Base-by-base conservation (phyloP, 148 eudicot species). In the Spergularia marina region DNA sequence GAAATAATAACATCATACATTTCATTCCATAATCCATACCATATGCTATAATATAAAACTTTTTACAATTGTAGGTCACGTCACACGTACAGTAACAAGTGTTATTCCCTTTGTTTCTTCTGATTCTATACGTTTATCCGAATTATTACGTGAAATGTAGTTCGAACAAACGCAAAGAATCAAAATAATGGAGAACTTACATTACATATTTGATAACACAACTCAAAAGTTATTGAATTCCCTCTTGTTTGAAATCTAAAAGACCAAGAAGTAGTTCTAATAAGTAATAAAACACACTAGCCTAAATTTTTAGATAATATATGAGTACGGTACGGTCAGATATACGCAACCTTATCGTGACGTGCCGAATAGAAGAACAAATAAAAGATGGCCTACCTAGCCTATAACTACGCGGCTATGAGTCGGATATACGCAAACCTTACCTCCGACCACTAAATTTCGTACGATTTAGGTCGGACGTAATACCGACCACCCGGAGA, bases 381-480 rank as follows among this genome's bases (percentile, higher is more conserved):
- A 30, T 30, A 30, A 30, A 30, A 30, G 49, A 44, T 44, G 10
- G 49, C 49, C 49, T 44, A 6, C 49, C 49, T 44, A 44, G 36
- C 36, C 36, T 30, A 30, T 30, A 62, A 18, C 14, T 59, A 59
- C 10, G 1, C 3, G 41, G 6, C 2, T 12, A 20, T 3, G 56
- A 21, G 34, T 55, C 40, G 41, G 78, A 55, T 58, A 58, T 68
- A 76, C 67, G 58, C 73, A 57, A 30, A 58, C 13, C 47, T 76
- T 41, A 68, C 49, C 25, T 62, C 39, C 12, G 9, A 2, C 12
- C 52, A 20, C 73, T 77, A 82, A 21, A 70, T 73, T 49, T 81
- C 87, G 74, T 81, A 84, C 23, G 86, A 79, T 75, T 73, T 83
- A 70, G 82, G 79, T 15, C 68, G 61, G n/a, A 68, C 77, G 71